A percentile compares a stretch with the other conserved stretches of the same genome.
phyloP scores from a whole-genome alignment of 169 alveolate genomes.

The Eimeria brunetti region DNA sequence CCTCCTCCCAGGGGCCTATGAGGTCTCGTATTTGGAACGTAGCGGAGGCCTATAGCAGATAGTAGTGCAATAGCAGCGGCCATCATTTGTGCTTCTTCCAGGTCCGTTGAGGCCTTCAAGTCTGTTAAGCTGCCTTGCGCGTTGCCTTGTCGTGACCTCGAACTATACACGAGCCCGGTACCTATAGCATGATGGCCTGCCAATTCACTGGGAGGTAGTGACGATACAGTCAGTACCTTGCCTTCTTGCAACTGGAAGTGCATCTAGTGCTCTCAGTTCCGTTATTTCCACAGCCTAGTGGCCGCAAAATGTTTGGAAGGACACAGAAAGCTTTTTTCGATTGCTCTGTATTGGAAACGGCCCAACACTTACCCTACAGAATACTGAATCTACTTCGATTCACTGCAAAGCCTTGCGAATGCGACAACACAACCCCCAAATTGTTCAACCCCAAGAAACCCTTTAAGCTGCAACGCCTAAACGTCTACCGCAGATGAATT shows the following conservation, averaged over 20 bases:
- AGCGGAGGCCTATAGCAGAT: not conserved
- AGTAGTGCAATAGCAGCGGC: not conserved
- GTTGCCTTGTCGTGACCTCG: not conserved
- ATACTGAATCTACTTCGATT: not conserved
- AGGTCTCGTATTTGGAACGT: not conserved
- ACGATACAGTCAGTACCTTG: not conserved
- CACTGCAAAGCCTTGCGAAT: not conserved
- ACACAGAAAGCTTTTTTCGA: not conserved
- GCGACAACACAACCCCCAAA: not conserved
- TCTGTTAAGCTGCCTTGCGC: not conserved
- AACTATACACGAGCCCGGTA: not conserved
- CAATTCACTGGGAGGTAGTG: not conserved
- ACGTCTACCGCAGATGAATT: not conserved
- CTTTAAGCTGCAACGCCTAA: not conserved
- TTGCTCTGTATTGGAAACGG: no score
- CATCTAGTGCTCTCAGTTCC: not conserved
- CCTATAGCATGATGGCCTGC: not conserved
- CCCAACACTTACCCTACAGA: not conserved
- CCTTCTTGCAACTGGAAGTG: not conserved
- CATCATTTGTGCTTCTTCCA: not conserved
- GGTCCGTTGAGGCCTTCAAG: not conserved
- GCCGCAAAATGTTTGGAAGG: not conserved
- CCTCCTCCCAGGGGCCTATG: not conserved
- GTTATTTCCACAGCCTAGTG: not conserved
- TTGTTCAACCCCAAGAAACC: not conserved